These are phyloP conservation scores for Pseudopyricularia cyperi DNA, from an alignment of 2,329 filamentous ascomycete genomes.

Conservation along the genomic window DNA sequence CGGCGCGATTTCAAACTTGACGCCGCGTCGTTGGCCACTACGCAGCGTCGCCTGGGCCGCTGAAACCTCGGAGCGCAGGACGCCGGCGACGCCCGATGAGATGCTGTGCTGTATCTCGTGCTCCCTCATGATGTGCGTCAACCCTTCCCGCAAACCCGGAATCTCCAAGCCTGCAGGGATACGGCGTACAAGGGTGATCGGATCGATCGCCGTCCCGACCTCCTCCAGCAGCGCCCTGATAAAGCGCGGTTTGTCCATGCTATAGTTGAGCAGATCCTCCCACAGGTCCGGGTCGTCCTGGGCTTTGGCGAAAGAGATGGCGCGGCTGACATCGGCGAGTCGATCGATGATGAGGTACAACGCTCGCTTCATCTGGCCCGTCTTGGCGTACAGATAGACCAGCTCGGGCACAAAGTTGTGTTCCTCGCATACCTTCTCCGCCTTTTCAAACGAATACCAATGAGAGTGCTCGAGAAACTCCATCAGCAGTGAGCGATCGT, in stretches of 20 bases:
- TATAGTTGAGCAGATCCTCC: conserved; percentile 89
- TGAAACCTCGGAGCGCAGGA: conserved; percentile 77
- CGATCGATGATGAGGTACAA: conserved; percentile 87
- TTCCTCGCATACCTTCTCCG: conserved; percentile 64
- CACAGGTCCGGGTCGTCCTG: conserved; percentile 87
- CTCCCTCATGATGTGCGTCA: conserved; percentile 85
- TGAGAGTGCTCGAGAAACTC: conserved; percentile 76
- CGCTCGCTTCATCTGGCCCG: conserved; percentile 83
- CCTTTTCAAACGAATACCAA: conserved; percentile 78
- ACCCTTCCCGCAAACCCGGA: conserved; percentile 73
- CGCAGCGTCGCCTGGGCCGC: conserved; percentile 70
- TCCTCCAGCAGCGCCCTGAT: conserved; percentile 86
- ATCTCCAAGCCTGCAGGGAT: conserved; percentile 93
- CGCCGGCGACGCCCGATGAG: conserved; percentile 74
- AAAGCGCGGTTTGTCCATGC: conserved; percentile 94
- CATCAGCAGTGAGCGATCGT: conserved; percentile 68
- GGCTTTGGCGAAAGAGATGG: conserved; percentile 87
- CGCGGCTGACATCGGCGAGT: conserved; percentile 81
- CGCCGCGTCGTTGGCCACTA: conserved; percentile 66
- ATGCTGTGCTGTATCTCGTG: conserved; percentile 94
- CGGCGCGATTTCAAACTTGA: conserved; percentile 70
- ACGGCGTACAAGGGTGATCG: conserved; percentile 74
- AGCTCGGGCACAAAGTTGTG: conserved; percentile 78
- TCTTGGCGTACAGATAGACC: conserved; percentile 93
- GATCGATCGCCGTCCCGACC: conserved; percentile 86